Percentiles rank a stretch among this genome's conserved stretches.
These are phyloP conservation scores for Ophiobolus disseminans DNA, from an alignment of 2,329 filamentous ascomycete species.

Conservation along the genomic window DNA sequence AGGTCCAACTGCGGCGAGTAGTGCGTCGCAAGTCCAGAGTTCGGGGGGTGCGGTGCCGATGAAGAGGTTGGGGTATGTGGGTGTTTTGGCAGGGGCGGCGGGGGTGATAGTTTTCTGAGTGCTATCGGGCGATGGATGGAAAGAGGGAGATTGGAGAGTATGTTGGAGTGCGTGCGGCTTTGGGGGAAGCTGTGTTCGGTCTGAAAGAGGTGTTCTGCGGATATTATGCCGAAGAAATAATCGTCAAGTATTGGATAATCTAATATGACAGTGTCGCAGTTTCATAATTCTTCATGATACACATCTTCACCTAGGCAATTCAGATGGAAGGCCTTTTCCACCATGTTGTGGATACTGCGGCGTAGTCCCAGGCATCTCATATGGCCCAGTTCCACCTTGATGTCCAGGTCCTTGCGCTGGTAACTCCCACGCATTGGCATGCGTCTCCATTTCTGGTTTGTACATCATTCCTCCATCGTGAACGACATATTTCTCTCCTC, in stretches of 20 bases:
- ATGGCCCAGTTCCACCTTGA: background rate
- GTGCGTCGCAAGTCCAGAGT: slow-evolving; percentile 5
- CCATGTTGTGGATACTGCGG: no score
- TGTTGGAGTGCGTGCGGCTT: no score
- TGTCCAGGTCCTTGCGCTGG: background rate
- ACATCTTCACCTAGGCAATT: no score
- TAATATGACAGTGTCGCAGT: no score
- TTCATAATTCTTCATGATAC: no score
- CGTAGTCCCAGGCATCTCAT: background rate
- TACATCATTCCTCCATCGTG: background rate
- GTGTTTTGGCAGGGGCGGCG: slow-evolving; percentile 25
- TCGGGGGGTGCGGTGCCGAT: slow-evolving; percentile 11
- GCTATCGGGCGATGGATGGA: no score
- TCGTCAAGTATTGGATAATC: no score
- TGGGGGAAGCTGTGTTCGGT: no score
- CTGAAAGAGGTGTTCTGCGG: no score
- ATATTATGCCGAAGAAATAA: no score
- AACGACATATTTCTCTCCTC: background rate
- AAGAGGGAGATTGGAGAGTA: no score
- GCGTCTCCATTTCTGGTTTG: background rate
- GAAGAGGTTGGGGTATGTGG: slow-evolving; percentile 23
- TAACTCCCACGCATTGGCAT: background rate
- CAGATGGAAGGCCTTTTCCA: no score
- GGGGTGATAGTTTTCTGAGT: slow-evolving; percentile 24
- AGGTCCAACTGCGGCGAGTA: slow-evolving; percentile 2